Percentiles rank a stretch among this genome's conserved stretches.
phyloP scores from a whole-genome alignment of 2,329 filamentous ascomycete species.

The Fusarium sambucinum region DNA sequence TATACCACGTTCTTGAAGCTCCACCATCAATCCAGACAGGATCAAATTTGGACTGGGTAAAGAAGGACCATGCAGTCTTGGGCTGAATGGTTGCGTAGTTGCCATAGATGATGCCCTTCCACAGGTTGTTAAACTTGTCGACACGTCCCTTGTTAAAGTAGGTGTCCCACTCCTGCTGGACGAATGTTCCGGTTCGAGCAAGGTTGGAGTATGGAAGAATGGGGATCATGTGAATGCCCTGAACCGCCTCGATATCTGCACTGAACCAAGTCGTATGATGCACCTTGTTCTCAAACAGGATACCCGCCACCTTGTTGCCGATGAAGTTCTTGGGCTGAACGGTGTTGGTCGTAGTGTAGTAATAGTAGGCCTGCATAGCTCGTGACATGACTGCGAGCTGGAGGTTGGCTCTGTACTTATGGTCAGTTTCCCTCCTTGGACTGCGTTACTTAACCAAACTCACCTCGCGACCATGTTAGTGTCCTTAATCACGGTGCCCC shows the following conservation, averaged over 20 bases:
- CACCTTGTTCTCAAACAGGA: slow-evolving; percentile 93
- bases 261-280: slow-evolving; percentile 95
- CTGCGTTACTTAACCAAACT: slow-evolving; percentile 26
- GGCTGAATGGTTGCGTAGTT: slow-evolving; percentile 86
- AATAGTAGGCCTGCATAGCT: slow-evolving; percentile 82
- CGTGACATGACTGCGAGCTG: slow-evolving; percentile 85
- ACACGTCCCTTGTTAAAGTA: slow-evolving; percentile 79
- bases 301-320: slow-evolving; percentile 78
- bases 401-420: slow-evolving; percentile 72
- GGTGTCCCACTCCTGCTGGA: slow-evolving; percentile 83
- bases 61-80: slow-evolving; percentile 77
- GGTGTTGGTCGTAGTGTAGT: slow-evolving; percentile 77
- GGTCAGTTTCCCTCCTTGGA: slow-evolving; percentile 9
- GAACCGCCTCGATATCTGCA: slow-evolving; percentile 75
- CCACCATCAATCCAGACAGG: slow-evolving; percentile 81
- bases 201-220: slow-evolving; percentile 76
- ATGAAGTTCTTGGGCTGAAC: slow-evolving; percentile 81
- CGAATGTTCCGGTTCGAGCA: slow-evolving; percentile 76
- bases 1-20: slow-evolving; percentile 85
- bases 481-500: slow-evolving; percentile 85
- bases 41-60: slow-evolving; percentile 74
- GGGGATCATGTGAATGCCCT: slow-evolving; percentile 87
- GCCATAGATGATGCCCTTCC: slow-evolving; percentile 86
- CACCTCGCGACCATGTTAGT: slow-evolving; percentile 80
- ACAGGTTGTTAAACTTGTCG: slow-evolving; percentile 76